Percentiles rank a stretch among this genome's conserved stretches.
These are phyloP conservation scores for Boletellus deceptivus DNA, from an alignment of 1,284 basidiomycete species.

Conservation along the genomic window DNA sequence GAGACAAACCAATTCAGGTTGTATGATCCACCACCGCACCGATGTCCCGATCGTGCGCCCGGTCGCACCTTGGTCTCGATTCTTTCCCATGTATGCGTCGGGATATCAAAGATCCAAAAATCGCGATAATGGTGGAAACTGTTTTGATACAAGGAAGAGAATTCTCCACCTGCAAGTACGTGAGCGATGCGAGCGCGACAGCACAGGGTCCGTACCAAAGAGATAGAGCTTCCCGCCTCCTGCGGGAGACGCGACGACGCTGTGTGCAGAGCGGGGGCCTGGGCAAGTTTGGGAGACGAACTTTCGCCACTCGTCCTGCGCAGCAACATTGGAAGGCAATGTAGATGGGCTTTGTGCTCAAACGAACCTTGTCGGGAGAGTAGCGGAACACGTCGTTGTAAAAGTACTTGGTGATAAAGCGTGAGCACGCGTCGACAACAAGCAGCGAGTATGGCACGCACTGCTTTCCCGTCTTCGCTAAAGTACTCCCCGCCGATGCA, in stretches of 20 bases:
- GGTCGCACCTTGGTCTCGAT: slow-evolving; percentile 85
- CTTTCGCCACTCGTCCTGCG: slow-evolving; percentile 80
- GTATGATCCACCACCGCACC: slow-evolving; percentile 38
- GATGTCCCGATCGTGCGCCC: slow-evolving; percentile 80
- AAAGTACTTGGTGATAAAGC: slow-evolving; percentile 53
- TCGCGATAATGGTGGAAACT: slow-evolving; percentile 92
- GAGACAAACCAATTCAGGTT: background rate
- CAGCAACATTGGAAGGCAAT: slow-evolving; percentile 1
- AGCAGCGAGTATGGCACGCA: slow-evolving; percentile 34
- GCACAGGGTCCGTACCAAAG: slow-evolving; percentile 52
- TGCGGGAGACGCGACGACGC: slow-evolving; percentile 67
- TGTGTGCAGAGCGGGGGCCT: slow-evolving; percentile 82
- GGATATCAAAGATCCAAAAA: slow-evolving; percentile 79
- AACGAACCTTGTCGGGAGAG: slow-evolving; percentile 67
- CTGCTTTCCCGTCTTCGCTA: slow-evolving; percentile 77
- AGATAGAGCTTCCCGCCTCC: slow-evolving; percentile 84
- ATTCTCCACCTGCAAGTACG: slow-evolving; percentile 65
- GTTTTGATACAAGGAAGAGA: slow-evolving; percentile 83
- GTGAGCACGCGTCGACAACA: background rate
- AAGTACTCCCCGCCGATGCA: slow-evolving; percentile 84
- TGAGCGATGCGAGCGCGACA: background rate
- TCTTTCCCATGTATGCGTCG: slow-evolving; percentile 81
- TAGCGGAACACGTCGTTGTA: slow-evolving; percentile 83
- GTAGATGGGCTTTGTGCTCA: slow-evolving; percentile 41
- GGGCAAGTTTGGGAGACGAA: slow-evolving; percentile 83